Percentiles rank a stretch among this genome's conserved stretches.
These are phyloP conservation scores for Mesembryanthemum crystallinum DNA, from an alignment of 148 eudicot species.

Conservation along the genomic window DNA sequence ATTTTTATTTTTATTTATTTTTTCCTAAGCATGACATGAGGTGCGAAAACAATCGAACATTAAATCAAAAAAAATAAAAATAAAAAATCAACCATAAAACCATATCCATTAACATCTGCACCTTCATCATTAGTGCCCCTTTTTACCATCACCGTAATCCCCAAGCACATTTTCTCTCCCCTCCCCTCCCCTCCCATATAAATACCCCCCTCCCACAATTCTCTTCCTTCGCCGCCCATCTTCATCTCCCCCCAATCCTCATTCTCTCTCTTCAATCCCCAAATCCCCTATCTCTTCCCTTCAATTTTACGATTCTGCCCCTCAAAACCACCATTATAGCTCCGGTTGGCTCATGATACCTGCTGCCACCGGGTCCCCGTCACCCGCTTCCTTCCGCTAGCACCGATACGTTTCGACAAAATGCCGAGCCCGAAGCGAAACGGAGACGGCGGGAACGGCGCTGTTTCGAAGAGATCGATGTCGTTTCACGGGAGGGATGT, in stretches of 20 bases:
- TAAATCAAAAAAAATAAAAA: not conserved
- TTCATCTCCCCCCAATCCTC: not conserved
- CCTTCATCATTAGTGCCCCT: not conserved
- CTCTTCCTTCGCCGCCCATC: not conserved
- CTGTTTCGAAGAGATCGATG: conserved; percentile 39
- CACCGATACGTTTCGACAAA: not conserved
- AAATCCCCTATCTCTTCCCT: not conserved
- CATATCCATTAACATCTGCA: not conserved
- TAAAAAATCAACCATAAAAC: not conserved
- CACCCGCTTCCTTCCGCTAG: conserved; percentile 22
- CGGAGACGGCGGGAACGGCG: conserved; percentile 21
- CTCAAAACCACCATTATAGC: no score
- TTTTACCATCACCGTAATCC: not conserved
- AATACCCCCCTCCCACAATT: not conserved
- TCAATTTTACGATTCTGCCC: no score
- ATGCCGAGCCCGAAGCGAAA: conserved; percentile 59
- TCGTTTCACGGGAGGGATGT: conserved; percentile 49
- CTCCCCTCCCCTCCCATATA: conserved; percentile 11
- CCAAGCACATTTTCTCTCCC: not conserved
- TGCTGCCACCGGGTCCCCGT: conserved; percentile 12
- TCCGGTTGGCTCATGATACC: conserved; percentile 35
- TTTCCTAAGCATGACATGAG: no score
- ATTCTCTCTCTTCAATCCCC: not conserved
- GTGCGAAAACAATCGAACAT: not conserved
- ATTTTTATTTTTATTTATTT: no score